These are phyloP conservation scores for Lindgomyces ingoldianus DNA, from an alignment of 495 filamentous ascomycete genomes.

Conservation along the genomic window DNA sequence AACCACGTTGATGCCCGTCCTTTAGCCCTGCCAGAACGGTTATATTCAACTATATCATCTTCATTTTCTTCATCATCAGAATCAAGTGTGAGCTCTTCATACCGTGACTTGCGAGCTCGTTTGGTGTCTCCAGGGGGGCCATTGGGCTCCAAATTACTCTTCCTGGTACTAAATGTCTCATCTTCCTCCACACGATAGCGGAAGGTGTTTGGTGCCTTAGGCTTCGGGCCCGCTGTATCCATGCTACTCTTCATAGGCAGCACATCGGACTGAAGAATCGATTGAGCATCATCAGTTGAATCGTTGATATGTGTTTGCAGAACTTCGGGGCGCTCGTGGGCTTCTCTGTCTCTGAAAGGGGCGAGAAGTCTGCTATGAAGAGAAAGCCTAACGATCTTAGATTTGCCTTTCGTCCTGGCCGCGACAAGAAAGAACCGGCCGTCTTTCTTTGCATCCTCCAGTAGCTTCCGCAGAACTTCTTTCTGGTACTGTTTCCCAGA, in stretches of 20 bases:
- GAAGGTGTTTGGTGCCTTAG: slow-evolving; percentile 32
- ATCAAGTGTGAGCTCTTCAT: slow-evolving; percentile 39
- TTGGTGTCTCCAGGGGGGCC: neutral
- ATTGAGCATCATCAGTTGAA: slow-evolving; percentile 12
- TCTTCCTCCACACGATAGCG: slow-evolving; percentile 39
- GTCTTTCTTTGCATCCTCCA: slow-evolving; percentile 46
- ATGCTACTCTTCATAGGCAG: slow-evolving; percentile 10
- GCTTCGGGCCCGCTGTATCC: slow-evolving; percentile 1
- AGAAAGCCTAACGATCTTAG: slow-evolving; percentile 41
- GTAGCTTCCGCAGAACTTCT: slow-evolving; percentile 41
- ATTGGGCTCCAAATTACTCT: slow-evolving; percentile 12
- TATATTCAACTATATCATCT: slow-evolving; percentile 24
- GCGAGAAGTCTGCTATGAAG: slow-evolving; percentile 28
- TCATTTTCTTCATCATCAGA: slow-evolving; percentile 34
- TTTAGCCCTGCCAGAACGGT: neutral
- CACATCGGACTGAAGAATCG: slow-evolving; percentile 39
- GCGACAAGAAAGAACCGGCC: slow-evolving; percentile 44
- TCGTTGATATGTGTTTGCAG: slow-evolving; percentile 8
- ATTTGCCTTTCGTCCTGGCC: slow-evolving; percentile 42
- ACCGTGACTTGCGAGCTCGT: slow-evolving; percentile 7
- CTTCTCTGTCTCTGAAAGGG: slow-evolving; percentile 2
- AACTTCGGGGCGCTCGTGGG: neutral
- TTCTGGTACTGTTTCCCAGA: slow-evolving; percentile 45
- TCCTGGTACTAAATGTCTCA: slow-evolving; percentile 31
- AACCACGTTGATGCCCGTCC: slow-evolving; percentile 37